phyloP scores from a whole-genome alignment of 805 yeast genomes.

The Saccharomyces cerevisiae region DNA sequence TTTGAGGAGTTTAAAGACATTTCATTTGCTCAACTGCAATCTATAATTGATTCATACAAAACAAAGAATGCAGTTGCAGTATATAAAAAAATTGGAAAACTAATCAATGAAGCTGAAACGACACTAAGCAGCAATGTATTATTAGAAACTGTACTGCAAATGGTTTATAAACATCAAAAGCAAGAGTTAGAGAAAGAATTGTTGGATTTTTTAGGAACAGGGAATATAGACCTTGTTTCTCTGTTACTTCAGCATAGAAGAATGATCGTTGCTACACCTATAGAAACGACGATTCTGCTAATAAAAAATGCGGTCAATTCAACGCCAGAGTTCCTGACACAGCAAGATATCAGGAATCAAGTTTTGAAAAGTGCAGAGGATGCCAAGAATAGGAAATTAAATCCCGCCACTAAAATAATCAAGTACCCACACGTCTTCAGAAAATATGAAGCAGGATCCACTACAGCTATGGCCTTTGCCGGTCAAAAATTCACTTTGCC shows the following conservation, averaged over 20 bases:
- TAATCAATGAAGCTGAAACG: conserved; percentile 11
- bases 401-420: conserved; percentile 38
- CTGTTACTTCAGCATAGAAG: conserved; percentile 20
- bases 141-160: conserved; percentile 23
- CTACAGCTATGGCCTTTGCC: conserved; percentile 58
- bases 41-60: conserved; percentile 12
- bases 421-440: conserved; percentile 84
- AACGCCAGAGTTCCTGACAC: conserved; percentile 36
- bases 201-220: conserved; percentile 78
- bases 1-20: conserved; percentile 30
- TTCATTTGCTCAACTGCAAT: conserved; percentile 18
- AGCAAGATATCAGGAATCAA: conserved; percentile 47
- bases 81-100: conserved; percentile 13
- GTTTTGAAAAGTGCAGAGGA: conserved; percentile 42
- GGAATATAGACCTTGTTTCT: conserved; percentile 72
- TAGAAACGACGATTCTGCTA: conserved; percentile 15
- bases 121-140: conserved; percentile 31
- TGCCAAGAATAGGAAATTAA: conserved; percentile 42
- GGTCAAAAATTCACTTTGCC: conserved; percentile 81
- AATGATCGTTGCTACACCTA: conserved; percentile 9
- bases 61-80: conserved; percentile 7
- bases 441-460: conserved; percentile 49
- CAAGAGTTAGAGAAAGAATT: conserved; percentile 62
- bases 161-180: conserved; percentile 34
- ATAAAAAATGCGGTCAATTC: conserved; percentile 15